Evolutionary conservation across 2,329 filamentous ascomycete genomes (phyloP).

Genomic region (Furcasterigmium sp.): DNA sequence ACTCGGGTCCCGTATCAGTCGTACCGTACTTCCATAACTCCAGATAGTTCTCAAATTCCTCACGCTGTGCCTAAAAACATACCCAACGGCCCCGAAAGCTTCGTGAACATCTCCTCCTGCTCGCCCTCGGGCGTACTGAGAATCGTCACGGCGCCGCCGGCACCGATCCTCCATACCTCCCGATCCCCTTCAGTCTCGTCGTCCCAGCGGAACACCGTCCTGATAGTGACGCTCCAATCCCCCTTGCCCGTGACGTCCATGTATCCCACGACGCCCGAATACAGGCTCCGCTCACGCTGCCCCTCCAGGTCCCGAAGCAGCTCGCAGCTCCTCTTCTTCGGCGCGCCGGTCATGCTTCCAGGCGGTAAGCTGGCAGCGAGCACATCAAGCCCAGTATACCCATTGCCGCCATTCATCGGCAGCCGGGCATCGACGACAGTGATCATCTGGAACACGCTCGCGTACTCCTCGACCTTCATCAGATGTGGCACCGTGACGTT

Average conservation of each 20-base stretch:
- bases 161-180: conserved; percentile 77
- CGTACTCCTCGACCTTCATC: conserved; percentile 85
- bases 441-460: conserved; percentile 86
- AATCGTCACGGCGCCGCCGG: conserved; percentile 84
- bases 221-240: conserved; percentile 88
- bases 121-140: conserved; percentile 77
- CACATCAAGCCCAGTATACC: conserved; percentile 65
- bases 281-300: conserved; percentile 62
- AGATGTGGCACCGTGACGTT: conserved; percentile 71
- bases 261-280: conserved; percentile 87
- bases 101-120: conserved; percentile 85
- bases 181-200: conserved; percentile 39
- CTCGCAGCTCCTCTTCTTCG: conserved; percentile 89
- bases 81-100: conserved; percentile 55
- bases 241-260: conserved; percentile 79
- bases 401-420: conserved; percentile 16
- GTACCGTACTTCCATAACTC: no score
- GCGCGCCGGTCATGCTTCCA: conserved; percentile 94
- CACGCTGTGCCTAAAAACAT: conserved; percentile 37
- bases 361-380: conserved; percentile 76
- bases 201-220: conserved; percentile 72
- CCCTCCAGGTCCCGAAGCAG: conserved; percentile 67
- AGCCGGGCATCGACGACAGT: conserved; percentile 75
- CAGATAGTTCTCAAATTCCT: no score
- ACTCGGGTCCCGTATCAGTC: neutral